Percentiles rank a stretch among this genome's conserved stretches.
phyloP scores from a whole-genome alignment of 805 yeast species.

The Sugiyamaella floridensis region DNA sequence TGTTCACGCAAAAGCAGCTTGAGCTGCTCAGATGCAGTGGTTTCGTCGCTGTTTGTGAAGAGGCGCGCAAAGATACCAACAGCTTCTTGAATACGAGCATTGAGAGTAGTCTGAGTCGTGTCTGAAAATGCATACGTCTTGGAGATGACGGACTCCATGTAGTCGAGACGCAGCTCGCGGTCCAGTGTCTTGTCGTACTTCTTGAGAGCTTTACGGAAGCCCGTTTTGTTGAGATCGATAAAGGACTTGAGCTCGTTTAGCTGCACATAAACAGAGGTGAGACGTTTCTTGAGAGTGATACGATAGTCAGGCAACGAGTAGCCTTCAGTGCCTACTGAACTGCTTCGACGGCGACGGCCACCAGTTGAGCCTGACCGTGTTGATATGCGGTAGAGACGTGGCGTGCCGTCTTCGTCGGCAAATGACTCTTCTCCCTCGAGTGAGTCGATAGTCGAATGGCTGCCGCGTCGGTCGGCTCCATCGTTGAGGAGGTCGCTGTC shows the following conservation, averaged over 20 bases:
- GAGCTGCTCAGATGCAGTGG: constrained; percentile 43
- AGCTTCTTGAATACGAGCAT: constrained; percentile 46
- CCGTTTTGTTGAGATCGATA: constrained; percentile 78
- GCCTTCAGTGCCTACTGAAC: constrained; percentile 5
- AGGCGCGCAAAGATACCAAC: constrained; percentile 50
- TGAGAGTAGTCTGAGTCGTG: constrained; percentile 43
- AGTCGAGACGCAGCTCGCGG: constrained; percentile 52
- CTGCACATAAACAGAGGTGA: constrained; percentile 60
- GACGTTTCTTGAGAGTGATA: constrained; percentile 58
- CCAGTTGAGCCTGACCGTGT: background rate
- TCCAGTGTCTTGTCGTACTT: constrained; percentile 82
- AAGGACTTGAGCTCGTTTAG: constrained; percentile 78
- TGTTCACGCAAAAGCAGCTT: constrained; percentile 71
- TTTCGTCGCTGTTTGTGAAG: constrained; percentile 34
- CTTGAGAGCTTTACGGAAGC: constrained; percentile 82
- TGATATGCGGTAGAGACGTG: background rate
- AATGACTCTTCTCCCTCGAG: constrained; percentile 3
- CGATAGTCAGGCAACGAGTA: constrained; percentile 35
- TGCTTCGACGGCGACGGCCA: constrained; percentile 4
- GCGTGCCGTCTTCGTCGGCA: constrained; percentile 7
- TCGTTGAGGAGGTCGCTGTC: background rate
- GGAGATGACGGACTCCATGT: constrained; percentile 40
- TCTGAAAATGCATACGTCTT: constrained; percentile 51
- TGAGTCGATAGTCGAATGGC: constrained; percentile 5
- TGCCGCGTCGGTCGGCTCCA: background rate